phyloP scores from a whole-genome alignment of 768 basidiomycete genomes.

The Candolleomyces eurysporus region DNA sequence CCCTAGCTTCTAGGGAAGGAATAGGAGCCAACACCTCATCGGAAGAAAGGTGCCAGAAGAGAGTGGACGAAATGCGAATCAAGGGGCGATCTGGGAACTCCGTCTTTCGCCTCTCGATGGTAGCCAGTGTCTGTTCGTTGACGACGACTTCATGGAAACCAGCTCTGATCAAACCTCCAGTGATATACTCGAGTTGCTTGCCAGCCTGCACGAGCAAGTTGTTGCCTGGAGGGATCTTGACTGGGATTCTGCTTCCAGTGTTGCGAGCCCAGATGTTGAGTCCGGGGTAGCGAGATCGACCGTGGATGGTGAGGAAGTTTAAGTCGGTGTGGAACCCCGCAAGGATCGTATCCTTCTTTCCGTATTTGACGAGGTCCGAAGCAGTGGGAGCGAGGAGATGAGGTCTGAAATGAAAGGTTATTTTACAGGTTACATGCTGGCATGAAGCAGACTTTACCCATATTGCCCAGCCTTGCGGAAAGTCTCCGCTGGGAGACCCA shows the following conservation, averaged over 20 bases:
- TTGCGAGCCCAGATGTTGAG: conserved; percentile 95
- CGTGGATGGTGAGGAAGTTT: conserved; percentile 91
- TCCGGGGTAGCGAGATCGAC: conserved; percentile 82
- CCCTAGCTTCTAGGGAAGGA: conserved; percentile 47
- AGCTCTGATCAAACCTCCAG: conserved; percentile 83
- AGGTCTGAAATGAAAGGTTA: conserved; percentile 41
- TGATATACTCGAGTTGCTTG: conserved; percentile 89
- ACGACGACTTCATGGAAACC: conserved; percentile 96
- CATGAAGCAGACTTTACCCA: conserved; percentile 52
- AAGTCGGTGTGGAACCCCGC: conserved; percentile 95
- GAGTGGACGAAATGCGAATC: conserved; percentile 94
- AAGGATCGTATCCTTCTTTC: conserved; percentile 76
- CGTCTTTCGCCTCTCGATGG: conserved; percentile 57
- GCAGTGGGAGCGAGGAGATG: conserved; percentile 94
- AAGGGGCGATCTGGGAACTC: conserved; percentile 74
- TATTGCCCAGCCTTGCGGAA: conserved; percentile 82
- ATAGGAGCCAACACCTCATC: conserved; percentile 77
- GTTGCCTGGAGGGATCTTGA: conserved; percentile 78
- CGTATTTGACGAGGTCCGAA: conserved; percentile 82
- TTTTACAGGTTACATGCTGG: not conserved
- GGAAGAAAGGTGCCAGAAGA: conserved; percentile 93
- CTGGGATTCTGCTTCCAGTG: conserved; percentile 84
- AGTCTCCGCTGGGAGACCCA: conserved; percentile 66
- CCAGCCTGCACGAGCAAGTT: conserved; percentile 93
- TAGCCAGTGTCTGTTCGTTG: conserved; percentile 73